These are phyloP conservation scores for Sporothrix inflata DNA, from an alignment of 2,329 filamentous ascomycete genomes.

Conservation along the genomic window DNA sequence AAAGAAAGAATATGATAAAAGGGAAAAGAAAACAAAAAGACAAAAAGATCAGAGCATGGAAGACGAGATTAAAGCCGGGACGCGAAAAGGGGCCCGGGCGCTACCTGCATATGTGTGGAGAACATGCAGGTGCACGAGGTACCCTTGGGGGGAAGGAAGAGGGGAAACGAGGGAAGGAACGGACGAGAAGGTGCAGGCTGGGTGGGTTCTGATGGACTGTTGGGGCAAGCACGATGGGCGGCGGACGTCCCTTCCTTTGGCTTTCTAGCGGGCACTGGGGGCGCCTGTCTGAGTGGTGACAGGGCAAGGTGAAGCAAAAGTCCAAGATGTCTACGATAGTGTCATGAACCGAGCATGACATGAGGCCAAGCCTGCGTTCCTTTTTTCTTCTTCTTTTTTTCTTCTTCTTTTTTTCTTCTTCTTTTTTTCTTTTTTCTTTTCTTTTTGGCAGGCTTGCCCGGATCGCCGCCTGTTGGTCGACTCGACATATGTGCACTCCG, in stretches of 20 bases:
- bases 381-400: not conserved
- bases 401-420: too few relatives aligned
- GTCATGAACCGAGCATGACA: not conserved
- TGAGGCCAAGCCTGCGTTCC: not conserved
- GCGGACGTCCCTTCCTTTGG: not conserved
- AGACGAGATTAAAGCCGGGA: conserved; percentile 16
- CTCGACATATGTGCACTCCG: not conserved
- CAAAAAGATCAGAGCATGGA: conserved; percentile 2
- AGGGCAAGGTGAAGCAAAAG: conserved; percentile 11
- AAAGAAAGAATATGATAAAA: not conserved
- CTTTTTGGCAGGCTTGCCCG: not conserved
- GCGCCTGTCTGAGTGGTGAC: not conserved
- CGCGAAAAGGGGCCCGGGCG: conserved; percentile 25
- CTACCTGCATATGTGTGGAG: conserved; percentile 26
- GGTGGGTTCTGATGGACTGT: not conserved
- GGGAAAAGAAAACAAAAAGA: not conserved
- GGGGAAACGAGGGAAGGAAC: not conserved
- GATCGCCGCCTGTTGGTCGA: not conserved
- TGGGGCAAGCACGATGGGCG: not conserved
- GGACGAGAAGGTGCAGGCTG: not conserved
- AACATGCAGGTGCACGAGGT: conserved; percentile 26
- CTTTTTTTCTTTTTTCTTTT: too few relatives aligned
- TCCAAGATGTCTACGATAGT: not conserved
- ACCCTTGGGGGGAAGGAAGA: conserved; percentile 12
- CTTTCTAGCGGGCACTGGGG: not conserved